These are phyloP conservation scores for Hyphopichia burtonii DNA, from an alignment of 1,139 yeast species.

Conservation along the genomic window DNA sequence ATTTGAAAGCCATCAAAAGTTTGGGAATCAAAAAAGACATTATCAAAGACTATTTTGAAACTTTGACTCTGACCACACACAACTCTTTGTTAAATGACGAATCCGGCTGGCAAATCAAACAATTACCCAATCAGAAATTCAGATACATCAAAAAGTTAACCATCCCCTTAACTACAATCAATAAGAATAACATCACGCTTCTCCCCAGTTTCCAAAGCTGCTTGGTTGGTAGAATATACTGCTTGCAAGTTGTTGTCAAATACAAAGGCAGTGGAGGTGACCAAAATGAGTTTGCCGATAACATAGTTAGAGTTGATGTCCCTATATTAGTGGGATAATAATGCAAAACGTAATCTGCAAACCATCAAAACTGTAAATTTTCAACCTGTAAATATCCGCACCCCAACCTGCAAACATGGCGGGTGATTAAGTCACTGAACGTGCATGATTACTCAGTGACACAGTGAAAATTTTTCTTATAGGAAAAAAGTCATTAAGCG, in stretches of 20 bases:
- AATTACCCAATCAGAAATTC: constrained; percentile 14
- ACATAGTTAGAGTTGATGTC: constrained; percentile 36
- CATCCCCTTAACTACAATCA: constrained; percentile 31
- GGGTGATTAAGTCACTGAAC: neutral
- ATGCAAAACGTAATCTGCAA: neutral
- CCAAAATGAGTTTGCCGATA: constrained; percentile 34
- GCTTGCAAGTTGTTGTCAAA: constrained; percentile 39
- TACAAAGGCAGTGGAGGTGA: constrained; percentile 40
- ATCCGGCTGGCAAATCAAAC: constrained; percentile 29
- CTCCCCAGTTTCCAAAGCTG: constrained; percentile 47
- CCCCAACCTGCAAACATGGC: too few relatives aligned
- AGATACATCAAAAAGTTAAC: constrained; percentile 30
- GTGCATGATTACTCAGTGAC: neutral
- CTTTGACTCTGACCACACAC: constrained; percentile 20
- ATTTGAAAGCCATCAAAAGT: constrained; percentile 39
- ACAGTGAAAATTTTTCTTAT: too few relatives aligned
- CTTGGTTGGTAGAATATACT: constrained; percentile 42
- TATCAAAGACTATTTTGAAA: constrained; percentile 35
- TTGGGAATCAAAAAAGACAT: constrained; percentile 44
- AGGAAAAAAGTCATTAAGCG: neutral
- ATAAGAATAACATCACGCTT: constrained; percentile 40
- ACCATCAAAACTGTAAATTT: neutral
- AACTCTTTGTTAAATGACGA: constrained; percentile 22
- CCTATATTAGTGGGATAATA: constrained; percentile 45
- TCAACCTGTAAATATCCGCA: too few relatives aligned